Evolutionary conservation across 2,329 filamentous ascomycete genomes (phyloP), one percentile per base, ranked within the genome.

Genomic region (Pezicula carpinea): DNA sequence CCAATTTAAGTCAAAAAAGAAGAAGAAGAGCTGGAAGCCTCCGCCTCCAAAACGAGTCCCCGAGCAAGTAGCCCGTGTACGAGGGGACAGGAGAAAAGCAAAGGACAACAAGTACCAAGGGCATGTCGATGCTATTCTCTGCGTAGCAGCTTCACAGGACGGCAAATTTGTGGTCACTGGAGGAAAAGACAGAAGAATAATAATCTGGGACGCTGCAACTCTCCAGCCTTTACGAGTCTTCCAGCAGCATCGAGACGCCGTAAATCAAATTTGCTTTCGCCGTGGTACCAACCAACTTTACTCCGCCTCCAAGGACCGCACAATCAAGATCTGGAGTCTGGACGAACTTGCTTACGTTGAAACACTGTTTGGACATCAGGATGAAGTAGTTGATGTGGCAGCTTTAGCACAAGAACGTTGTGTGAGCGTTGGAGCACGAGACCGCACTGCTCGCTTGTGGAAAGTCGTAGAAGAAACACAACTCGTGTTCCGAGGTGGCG

Each of bases 401-500:
- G 85, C 89, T 18, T 76, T 95, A 52, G 83, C 85, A 2, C 83
- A 90, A 57, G 93, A 97, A 66, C 84, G 89, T 41, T 96, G 93
- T 64, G 77, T 97, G 50, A 93, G 85, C 52, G 93, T 96, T 15
- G 93, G 93, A 46, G 86, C 89, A 5, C 79, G 93, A 54, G 93
- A 99, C 66, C 83, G 92, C 48, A 96, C 91, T 2, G 93, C 92
- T 33, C 79, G 93, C 49, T 70, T 96, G 57, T 99, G 93, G 93
- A 96, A 96, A 68, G 91, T 99, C 1, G 82, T 89, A 4, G 93
- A 99, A 59, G 92, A 99, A 70, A 89, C 87, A 1, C 93, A 99
- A 65, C 79, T 99, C 6, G 91, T 97, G 2, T 99, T 97, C 68
- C 85, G 92, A 40, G 92, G 91, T 48, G 89, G 90, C 52, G 86